Percentiles rank a stretch among this genome's conserved stretches.
phyloP scores from a whole-genome alignment of 345 rosid genomes.

The Hevea brasiliensis region DNA sequence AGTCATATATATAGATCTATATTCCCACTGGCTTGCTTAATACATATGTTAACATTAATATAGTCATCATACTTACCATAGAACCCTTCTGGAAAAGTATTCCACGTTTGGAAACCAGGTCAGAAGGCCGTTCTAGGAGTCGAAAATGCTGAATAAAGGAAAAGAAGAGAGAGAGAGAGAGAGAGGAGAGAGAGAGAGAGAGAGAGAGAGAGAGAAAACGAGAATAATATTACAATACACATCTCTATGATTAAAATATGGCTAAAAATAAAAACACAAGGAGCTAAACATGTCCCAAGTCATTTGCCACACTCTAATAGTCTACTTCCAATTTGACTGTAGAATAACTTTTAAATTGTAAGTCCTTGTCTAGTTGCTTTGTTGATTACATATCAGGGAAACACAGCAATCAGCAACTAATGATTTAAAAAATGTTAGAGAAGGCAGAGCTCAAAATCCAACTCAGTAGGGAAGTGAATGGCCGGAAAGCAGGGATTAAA shows the following conservation, averaged over 20 bases:
- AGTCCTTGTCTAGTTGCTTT: too few species aligned
- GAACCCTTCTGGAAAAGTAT: slow-evolving; percentile 65
- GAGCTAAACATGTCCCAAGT: too few species aligned
- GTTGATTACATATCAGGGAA: too few species aligned
- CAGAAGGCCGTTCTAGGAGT: slow-evolving; percentile 84
- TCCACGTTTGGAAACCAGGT: slow-evolving; percentile 67
- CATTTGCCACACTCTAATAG: too few species aligned
- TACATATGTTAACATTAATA: slow-evolving; percentile 2
- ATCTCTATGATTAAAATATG: too few species aligned
- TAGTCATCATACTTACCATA: slow-evolving; percentile 65
- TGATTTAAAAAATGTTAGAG: neutral
- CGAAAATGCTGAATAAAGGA: slow-evolving; percentile 64
- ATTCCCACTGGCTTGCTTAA: neutral
- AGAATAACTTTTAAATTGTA: too few species aligned
- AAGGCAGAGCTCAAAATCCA: neutral
- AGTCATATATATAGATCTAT: neutral
- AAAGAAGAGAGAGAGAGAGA: slow-evolving; percentile 5
- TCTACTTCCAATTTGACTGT: too few species aligned
- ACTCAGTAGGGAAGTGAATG: neutral
- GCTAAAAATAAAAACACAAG: too few species aligned
- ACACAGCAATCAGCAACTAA: neutral
- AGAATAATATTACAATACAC: too few species aligned
- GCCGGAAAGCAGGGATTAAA: neutral
- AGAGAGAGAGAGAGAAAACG: too few species aligned
- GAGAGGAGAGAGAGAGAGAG: too few species aligned